Base-by-base conservation (phyloP, 108 stramenopile genomes). In the Skeletonema menzelii region DNA sequence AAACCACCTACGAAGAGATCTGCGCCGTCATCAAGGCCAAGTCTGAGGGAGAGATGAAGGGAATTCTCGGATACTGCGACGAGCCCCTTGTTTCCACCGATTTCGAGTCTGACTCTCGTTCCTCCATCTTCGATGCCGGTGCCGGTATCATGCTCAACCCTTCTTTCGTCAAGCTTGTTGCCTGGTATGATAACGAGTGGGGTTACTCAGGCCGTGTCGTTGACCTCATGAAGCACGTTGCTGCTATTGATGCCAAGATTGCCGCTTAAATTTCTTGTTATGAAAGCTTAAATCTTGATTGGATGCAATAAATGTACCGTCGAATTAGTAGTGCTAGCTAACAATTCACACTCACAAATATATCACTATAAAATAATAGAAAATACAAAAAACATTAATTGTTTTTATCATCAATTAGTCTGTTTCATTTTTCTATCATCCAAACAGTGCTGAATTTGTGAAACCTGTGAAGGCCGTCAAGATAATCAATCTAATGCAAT, bases 51-150 rank as follows among this genome's bases (percentile, higher is more conserved):
- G 99, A 94, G 68, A 95, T 98, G 96, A 97, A 94, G 93, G 98
- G 98, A 70, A 83, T 99, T 84, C 91, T 99, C 63, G 99, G 98
- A 91, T 99, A 99, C 97, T 90, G 85, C 69, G 98, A 99, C 55
- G 98, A 98, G 71, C 96, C 95, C 34, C 80, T 97, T 13, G 97
- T 97, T 12, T 87, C 84, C 20, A 94, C 96, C 8, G 97, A 98
- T 70, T 96, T 95, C 84, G 95, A 91, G 59, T 89, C 93, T 70
- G 95, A 95, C 59, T 89, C 88, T 26, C 92, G 92, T 44, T 88
- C 85, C 26, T 87, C 77, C 14, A 92, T 98, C 56, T 85, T 98
- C 56, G 96, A 98, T 82, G 96, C 93, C 26, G 79, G 90, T 42
- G 85, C 86, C 10, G 96, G 96, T 20, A 95, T 96, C 76, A 96